Conservation (phyloP, 805 yeast species). For the Lipomyces starkeyi region DNA sequence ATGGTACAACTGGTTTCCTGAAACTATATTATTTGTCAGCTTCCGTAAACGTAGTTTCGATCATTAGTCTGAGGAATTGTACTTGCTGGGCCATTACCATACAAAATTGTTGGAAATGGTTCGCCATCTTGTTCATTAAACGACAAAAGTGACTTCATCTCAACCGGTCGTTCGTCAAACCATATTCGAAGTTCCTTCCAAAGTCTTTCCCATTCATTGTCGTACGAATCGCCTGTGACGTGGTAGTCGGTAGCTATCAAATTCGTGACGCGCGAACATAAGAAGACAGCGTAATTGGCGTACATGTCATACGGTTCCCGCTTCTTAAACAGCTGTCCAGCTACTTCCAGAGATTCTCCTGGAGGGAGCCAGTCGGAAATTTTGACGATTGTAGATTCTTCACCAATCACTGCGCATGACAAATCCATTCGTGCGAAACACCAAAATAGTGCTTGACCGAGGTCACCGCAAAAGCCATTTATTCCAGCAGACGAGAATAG, state of each 20-base stretch:
- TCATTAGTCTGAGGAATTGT: neutral
- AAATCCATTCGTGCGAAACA: constrained; percentile 53
- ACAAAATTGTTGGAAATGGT: constrained; percentile 51
- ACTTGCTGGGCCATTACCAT: constrained; percentile 48
- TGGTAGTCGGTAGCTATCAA: constrained; percentile 44
- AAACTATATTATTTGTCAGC: constrained; percentile 32
- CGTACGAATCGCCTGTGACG: constrained; percentile 39
- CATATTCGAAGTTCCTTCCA: constrained; percentile 53
- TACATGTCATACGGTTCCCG: constrained; percentile 47
- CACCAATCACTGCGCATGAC: constrained; percentile 49
- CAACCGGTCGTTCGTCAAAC: constrained; percentile 49
- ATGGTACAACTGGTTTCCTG: constrained; percentile 51
- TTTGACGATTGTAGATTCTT: constrained; percentile 48
- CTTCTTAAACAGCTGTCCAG: constrained; percentile 21
- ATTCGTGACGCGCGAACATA: constrained; percentile 49
- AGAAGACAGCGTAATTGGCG: constrained; percentile 51
- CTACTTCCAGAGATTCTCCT: constrained; percentile 10
- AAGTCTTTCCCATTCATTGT: constrained; percentile 49
- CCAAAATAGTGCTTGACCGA: constrained; percentile 54
- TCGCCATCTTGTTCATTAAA: constrained; percentile 40
- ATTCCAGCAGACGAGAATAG: constrained; percentile 50
- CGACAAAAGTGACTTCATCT: constrained; percentile 48
- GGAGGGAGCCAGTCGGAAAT: constrained; percentile 49
- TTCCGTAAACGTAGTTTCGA: neutral
- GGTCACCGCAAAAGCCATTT: constrained; percentile 48